Percentiles rank a stretch among this genome's conserved stretches.
phyloP scores from a whole-genome alignment of 805 yeast genomes.

The Cyberlindnera misumaiensis region DNA sequence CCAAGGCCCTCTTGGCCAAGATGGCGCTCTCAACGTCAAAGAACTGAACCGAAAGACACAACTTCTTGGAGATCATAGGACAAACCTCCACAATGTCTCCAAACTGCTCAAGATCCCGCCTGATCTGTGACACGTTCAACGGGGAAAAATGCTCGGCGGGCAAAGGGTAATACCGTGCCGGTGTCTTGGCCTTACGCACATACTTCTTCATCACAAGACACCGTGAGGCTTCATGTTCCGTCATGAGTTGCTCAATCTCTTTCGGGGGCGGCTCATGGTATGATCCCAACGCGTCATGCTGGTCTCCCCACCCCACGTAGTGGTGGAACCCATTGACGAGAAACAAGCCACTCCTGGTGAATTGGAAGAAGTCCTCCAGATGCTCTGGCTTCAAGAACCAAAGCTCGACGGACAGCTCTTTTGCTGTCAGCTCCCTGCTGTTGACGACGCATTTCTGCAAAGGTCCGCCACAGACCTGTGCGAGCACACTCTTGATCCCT shows the following conservation, averaged over 20 bases:
- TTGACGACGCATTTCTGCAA: constrained; percentile 42
- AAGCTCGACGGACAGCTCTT: constrained; percentile 32
- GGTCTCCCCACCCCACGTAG: constrained; percentile 39
- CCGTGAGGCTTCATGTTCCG: constrained; percentile 1
- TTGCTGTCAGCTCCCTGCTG: constrained; percentile 17
- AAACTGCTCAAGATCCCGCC: constrained; percentile 43
- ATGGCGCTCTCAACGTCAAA: constrained; percentile 55
- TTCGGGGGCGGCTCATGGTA: constrained; percentile 2
- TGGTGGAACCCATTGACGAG: constrained; percentile 50
- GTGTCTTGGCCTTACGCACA: constrained; percentile 14
- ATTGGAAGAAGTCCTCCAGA: constrained; percentile 49
- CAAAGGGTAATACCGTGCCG: constrained; percentile 31
- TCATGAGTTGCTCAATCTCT: constrained; percentile 21
- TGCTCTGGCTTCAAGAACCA: constrained; percentile 45
- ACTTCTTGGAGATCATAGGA: constrained; percentile 60
- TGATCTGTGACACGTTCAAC: constrained; percentile 39
- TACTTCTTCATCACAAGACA: constrained; percentile 15
- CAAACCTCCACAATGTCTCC: constrained; percentile 57
- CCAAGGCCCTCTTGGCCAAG: constrained; percentile 43
- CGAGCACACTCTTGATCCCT: constrained; percentile 43
- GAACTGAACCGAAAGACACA: constrained; percentile 56
- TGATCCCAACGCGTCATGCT: constrained; percentile 2
- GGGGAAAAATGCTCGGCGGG: constrained; percentile 37
- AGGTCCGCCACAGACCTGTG: constrained; percentile 65
- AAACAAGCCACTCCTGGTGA: constrained; percentile 46